Evolutionary conservation across 2,329 filamentous ascomycete genomes (phyloP).

Genomic region (Claviceps sp.): DNA sequence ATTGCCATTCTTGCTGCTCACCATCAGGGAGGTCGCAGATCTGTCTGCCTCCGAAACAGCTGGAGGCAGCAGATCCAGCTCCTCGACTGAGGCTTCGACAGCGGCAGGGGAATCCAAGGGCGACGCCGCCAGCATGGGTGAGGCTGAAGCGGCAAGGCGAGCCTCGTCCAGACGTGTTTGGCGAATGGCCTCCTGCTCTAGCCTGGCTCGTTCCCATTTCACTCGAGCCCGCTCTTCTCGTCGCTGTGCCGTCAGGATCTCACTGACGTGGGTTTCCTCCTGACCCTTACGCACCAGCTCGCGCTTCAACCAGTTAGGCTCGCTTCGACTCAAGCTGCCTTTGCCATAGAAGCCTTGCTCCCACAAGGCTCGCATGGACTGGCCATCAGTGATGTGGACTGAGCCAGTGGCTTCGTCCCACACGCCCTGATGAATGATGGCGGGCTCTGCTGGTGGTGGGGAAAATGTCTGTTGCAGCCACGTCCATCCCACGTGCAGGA

Average conservation of each 20-base stretch:
- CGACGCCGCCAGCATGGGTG: constrained; percentile 1
- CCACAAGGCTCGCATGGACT: constrained; percentile 72
- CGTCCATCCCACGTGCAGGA: constrained; percentile 65
- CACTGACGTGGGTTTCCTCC: constrained; percentile 56
- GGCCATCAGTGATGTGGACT: constrained; percentile 67
- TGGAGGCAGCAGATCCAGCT: background rate
- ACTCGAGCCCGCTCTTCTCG: constrained; percentile 69
- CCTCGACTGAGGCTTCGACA: background rate
- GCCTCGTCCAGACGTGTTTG: constrained; percentile 43
- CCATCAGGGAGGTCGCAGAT: background rate
- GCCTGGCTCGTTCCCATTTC: constrained; percentile 84
- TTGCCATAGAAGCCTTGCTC: constrained; percentile 97
- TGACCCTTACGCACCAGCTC: constrained; percentile 62
- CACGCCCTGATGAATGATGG: constrained; percentile 53
- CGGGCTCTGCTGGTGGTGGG: constrained; percentile 50
- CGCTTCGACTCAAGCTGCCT: constrained; percentile 81
- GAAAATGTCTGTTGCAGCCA: constrained; percentile 64
- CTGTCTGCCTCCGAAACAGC: constrained; percentile 3
- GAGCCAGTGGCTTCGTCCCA: constrained; percentile 76
- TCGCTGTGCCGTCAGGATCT: constrained; percentile 64
- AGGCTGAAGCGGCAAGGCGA: constrained; percentile 10
- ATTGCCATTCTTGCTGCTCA: background rate
- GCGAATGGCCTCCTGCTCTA: constrained; percentile 73
- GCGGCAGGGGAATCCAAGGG: background rate
- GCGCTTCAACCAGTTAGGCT: constrained; percentile 81